Evolutionary conservation across 208 protist genomes (phyloP), one percentile per base, ranked within the genome.

Genomic region (Herpetomonas samuelpessoai): DNA sequence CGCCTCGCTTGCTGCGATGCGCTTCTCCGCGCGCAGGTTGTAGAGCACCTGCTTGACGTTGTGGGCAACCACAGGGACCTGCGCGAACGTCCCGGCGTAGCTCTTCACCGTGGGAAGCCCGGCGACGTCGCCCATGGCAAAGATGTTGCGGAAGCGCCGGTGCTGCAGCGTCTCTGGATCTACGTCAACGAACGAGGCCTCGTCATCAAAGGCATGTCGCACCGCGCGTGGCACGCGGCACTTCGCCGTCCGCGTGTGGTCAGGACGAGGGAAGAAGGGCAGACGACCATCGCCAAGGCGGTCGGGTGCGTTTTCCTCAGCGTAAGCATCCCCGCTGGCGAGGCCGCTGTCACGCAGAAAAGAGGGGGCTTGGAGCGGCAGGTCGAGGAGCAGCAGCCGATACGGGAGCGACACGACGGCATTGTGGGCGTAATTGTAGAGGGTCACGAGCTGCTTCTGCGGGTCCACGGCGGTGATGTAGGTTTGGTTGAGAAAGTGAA

Each of bases 101-200:
- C 86, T 85, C 62, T 92, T 92, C 38, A 79, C 47, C 3, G 80
- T 90, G 18, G 86, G 83, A 26, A 96, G 57, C 16, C 81, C 90
- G 14, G 90, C 90, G 29, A 75, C 80, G 59, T 96, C 90, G 39
- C 90, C 90, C 21, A 96, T 19, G 38, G 84, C 86, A 66, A 96
- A 96, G 24, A 96, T 80, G 61, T 92, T 83, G 4, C 51, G 16
- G 61, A 84, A 80, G 35, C 61, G 62, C 45, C 69, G 71, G 65
- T 96, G 86, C 67, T 92, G 86, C 51, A 93, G 62, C 14, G 86
- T 96, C 6, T 69, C 27, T 12, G 71, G 73, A 59, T 93, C 70
- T 6, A 95, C 84, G 62, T 91, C 83, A 29, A 82, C 73, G 64
- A 95, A 95, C 18, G 69, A 61, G 0, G 53, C 48, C 61, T 90